Evolutionary conservation across 2,329 filamentous ascomycete species (phyloP).

Genomic region (Ophiocordyceps polyrhachis-furcata): DNA sequence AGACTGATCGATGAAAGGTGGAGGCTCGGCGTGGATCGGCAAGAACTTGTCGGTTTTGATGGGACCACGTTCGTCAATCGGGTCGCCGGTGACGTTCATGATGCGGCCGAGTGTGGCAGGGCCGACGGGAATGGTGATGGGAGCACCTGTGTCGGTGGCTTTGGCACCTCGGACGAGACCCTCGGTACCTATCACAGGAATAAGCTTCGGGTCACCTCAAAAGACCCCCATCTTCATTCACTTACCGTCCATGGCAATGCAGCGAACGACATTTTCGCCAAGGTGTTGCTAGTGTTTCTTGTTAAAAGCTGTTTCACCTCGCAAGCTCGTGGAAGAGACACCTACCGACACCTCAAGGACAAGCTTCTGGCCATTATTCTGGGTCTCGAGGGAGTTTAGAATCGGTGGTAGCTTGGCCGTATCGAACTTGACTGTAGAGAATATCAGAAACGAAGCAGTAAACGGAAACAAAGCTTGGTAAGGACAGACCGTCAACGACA

Average conservation of each 20-base stretch:
- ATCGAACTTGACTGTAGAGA: conserved; percentile 78
- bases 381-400: conserved; percentile 87
- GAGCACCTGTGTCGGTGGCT: conserved; percentile 74
- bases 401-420: conserved; percentile 83
- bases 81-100: conserved; percentile 99
- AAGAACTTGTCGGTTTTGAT: conserved; percentile 80
- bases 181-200: conserved; percentile 53
- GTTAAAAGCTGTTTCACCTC: conserved; percentile 15
- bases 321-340: conserved; percentile 3
- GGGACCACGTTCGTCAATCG: conserved; percentile 97
- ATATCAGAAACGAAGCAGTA: conserved; percentile 7
- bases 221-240: conserved; percentile 3
- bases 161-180: conserved; percentile 89
- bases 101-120: conserved; percentile 90
- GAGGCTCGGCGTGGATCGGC: conserved; percentile 89
- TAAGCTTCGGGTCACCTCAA: not conserved
- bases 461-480: not conserved
- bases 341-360: conserved; percentile 90
- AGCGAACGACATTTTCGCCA: conserved; percentile 96
- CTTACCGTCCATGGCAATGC: conserved; percentile 99
- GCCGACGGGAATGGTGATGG: conserved; percentile 94
- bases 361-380: conserved; percentile 86
- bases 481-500: conserved; percentile 81
- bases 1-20: conserved; percentile 85
- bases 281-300: conserved; percentile 67